Evolutionary conservation across 164 flowering plant species (phyloP), one percentile per base, ranked within the genome.

Genomic region (Tinospora cordifolia): DNA sequence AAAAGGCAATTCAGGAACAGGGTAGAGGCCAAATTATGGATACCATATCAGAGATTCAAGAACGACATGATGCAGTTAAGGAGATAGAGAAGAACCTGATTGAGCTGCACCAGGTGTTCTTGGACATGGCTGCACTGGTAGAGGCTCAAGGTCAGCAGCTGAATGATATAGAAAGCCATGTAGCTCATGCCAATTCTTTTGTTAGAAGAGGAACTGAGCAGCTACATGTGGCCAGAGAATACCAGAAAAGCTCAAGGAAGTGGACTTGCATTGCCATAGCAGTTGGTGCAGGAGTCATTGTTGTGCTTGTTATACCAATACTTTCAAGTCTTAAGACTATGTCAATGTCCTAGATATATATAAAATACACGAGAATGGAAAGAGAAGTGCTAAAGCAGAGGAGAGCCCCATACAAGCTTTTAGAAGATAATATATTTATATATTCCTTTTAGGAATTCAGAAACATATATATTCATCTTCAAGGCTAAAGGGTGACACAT

Each of bases 71-170:
- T 17, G 78, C 81, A 1, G 78, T 73, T 7, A 81, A 79, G 59
- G 84, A 79, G 73, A 72, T 79, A 0, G 77, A 79, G 77, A 79
- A 70, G 69, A 77, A 73, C 75, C 75, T 81, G 22, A 69, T 79
- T 8, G 81, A 81, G 69, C 78, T 81, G 10, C 81, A 79, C 65
- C 84, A 81, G 73, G 80, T 77, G 9, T 81, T 81, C 74, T 63
- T 79, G 10, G 84, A 81, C 76, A 81, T 81, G 84, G 80, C 80
- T 41, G 80, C 76, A 0, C 70, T 79, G 65, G 84, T 81, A 11
- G 81, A 81, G 40, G 75, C 78, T 7, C 82, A 81, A 54, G 84
- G 84, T 14, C 80, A 81, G 59, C 80, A 81, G 66, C 78, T 81
- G 24, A 75, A 81, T 24, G 71, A 81, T 63, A 79, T 81, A 17